A percentile compares a stretch with the other conserved stretches of the same genome.
Evolutionary conservation across 176 grass and related monocot genomes (phyloP).

Genomic region (barley (Hordeum vulgare)): DNA sequence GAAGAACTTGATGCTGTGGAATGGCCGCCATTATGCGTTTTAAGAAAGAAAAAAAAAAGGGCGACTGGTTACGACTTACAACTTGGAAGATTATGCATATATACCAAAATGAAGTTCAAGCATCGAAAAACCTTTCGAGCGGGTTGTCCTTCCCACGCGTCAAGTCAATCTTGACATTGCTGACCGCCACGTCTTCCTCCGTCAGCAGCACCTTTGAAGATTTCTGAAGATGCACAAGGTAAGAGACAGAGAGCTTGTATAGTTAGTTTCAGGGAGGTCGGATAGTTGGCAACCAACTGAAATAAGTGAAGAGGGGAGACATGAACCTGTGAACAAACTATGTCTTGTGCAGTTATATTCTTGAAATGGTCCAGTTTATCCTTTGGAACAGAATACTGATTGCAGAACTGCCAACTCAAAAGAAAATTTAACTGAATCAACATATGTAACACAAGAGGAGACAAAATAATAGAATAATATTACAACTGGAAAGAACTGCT

Average conservation of each 20-base stretch:
- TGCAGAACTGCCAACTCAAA: slow-evolving; percentile 78
- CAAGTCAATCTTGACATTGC: slow-evolving; percentile 96
- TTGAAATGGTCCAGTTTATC: slow-evolving; percentile 91
- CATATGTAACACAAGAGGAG: not conserved
- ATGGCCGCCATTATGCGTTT: not conserved
- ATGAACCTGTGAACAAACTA: slow-evolving; percentile 86
- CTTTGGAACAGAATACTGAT: slow-evolving; percentile 92
- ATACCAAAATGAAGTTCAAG: slow-evolving; percentile 21
- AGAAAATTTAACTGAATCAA: slow-evolving; percentile 9
- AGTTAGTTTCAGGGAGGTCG: not conserved
- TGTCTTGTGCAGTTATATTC: slow-evolving; percentile 64
- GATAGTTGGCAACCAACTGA: not conserved
- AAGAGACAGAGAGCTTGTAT: not conserved
- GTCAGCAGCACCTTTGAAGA: slow-evolving; percentile 46
- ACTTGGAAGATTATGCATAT: not conserved
- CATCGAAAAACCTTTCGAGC: slow-evolving; percentile 54
- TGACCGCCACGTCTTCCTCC: slow-evolving; percentile 80
- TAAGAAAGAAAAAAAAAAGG: slow-evolving; percentile 5
- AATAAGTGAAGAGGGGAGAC: not conserved
- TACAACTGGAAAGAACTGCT: not conserved
- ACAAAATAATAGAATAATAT: not conserved
- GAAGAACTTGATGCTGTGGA: slow-evolving; percentile 82
- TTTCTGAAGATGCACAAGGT: slow-evolving; percentile 37
- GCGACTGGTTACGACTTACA: slow-evolving; percentile 26
- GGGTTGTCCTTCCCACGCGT: slow-evolving; percentile 86